A percentile compares a stretch with the other conserved stretches of the same genome.
Evolutionary conservation across 2,329 filamentous ascomycete genomes (phyloP).

Genomic region (Colletotrichum caudatum): DNA sequence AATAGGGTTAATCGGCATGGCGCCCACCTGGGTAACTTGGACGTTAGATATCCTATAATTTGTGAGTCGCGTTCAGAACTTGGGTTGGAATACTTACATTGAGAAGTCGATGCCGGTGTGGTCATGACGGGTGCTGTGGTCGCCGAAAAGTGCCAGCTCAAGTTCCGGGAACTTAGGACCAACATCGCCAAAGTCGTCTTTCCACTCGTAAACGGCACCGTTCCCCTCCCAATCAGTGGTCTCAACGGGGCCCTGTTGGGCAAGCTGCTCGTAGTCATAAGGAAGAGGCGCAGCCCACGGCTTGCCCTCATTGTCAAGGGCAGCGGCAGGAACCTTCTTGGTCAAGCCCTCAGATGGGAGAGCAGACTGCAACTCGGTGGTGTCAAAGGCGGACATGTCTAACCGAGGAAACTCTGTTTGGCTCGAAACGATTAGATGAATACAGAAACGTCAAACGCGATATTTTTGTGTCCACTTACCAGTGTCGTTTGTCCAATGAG

Average conservation of each 20-base stretch:
- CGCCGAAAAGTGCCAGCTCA: constrained; percentile 80
- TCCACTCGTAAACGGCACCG: constrained; percentile 83
- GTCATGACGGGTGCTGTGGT: constrained; percentile 60
- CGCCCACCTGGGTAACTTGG: constrained; percentile 68
- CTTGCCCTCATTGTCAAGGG: constrained; percentile 35
- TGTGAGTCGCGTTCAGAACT: constrained; percentile 45
- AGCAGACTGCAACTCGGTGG: constrained; percentile 48
- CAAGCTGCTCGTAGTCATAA: constrained; percentile 61
- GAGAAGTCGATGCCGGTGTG: constrained; percentile 72
- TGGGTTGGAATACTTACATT: constrained; percentile 59
- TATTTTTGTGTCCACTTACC: neutral
- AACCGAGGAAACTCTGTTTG: neutral
- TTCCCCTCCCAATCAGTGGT: constrained; percentile 61
- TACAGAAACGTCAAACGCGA: too few species aligned
- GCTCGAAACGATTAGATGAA: neutral
- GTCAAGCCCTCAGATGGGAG: constrained; percentile 46
- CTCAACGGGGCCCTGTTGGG: constrained; percentile 40
- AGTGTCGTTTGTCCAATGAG: neutral
- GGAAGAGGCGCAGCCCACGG: constrained; percentile 62
- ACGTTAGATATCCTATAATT: constrained; percentile 65
- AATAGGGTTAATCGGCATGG: constrained; percentile 62
- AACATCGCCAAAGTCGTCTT: constrained; percentile 87
- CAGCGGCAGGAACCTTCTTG: constrained; percentile 46
- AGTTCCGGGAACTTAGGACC: constrained; percentile 78
- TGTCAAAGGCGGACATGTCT: constrained; percentile 28